Percentiles rank a stretch among this genome's conserved stretches.
Evolutionary conservation across 192 early-diverging fungal species (phyloP).

Genomic region (Funneliformis geosporum): DNA sequence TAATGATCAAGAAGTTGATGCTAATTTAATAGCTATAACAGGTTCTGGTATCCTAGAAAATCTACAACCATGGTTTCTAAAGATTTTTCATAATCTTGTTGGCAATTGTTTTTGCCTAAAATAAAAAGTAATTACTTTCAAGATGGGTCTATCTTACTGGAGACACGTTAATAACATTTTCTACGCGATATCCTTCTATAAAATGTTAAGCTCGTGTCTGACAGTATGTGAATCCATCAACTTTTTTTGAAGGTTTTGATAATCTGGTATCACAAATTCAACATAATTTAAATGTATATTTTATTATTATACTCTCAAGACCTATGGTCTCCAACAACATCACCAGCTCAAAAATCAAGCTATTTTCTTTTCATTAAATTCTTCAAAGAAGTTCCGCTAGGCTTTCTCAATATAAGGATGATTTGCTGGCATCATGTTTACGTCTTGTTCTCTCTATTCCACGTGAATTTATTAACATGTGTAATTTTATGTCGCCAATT

Average conservation of each 20-base stretch:
- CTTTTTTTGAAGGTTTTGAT: conserved; percentile 37
- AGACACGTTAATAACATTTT: conserved; percentile 51
- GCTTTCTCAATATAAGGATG: conserved; percentile 72
- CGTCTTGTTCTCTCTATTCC: conserved; percentile 64
- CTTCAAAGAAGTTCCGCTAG: conserved; percentile 59
- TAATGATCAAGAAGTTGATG: neutral
- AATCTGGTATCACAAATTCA: conserved; percentile 7
- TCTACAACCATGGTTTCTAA: conserved; percentile 57
- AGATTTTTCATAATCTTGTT: conserved; percentile 75
- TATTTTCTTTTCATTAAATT: conserved; percentile 55
- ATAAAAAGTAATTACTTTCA: conserved; percentile 45
- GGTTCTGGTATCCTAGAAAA: conserved; percentile 50
- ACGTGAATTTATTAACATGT: conserved; percentile 53
- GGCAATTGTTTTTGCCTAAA: conserved; percentile 49
- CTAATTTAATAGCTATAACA: conserved; percentile 23
- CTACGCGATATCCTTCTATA: conserved; percentile 69
- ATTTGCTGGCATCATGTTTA: conserved; percentile 69
- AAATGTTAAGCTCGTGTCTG: conserved; percentile 56
- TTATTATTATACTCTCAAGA: neutral
- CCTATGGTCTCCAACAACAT: conserved; percentile 26
- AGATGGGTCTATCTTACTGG: conserved; percentile 64
- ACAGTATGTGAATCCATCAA: conserved; percentile 43
- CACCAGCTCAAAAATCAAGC: conserved; percentile 31
- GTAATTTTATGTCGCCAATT: conserved; percentile 58
- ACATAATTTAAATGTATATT: neutral